Conservation (phyloP, 169 alveolate species). For the Besnoitia besnoiti region DNA sequence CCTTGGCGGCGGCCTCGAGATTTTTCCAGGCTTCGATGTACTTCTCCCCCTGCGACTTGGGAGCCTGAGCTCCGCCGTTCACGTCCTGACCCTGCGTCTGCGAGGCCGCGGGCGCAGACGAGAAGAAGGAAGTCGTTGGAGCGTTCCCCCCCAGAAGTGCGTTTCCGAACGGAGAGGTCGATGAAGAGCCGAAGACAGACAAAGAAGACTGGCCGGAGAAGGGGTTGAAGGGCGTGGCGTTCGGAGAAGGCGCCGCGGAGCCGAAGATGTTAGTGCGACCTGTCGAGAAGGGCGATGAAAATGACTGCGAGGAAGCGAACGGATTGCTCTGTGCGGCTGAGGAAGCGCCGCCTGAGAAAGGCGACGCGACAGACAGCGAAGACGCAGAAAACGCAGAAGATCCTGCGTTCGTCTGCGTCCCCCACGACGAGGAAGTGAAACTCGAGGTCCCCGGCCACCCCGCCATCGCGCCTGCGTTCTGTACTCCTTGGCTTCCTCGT, state of each 20-base stretch:
- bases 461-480: no score
- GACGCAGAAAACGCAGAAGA: neutral
- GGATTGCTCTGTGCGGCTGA: neutral
- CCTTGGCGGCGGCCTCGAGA: conserved; percentile 3
- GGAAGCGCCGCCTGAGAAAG: neutral
- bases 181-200: neutral
- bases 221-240: neutral
- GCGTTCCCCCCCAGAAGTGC: no score
- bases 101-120: neutral
- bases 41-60: neutral
- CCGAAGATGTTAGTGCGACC: neutral
- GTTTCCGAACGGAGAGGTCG: neutral
- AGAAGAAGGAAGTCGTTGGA: neutral
- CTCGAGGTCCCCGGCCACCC: neutral
- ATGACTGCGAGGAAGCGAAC: neutral
- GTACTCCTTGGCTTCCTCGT: no score
- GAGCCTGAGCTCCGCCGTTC: neutral
- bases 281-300: neutral
- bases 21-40: conserved; percentile 3
- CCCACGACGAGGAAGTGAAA: neutral
- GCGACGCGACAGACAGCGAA: neutral
- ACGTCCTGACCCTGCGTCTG: no score
- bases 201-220: neutral
- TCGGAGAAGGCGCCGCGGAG: neutral
- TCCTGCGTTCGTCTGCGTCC: neutral